These are phyloP conservation scores for Solidago caesia DNA, from an alignment of 129 eudicot species.

Conservation along the genomic window DNA sequence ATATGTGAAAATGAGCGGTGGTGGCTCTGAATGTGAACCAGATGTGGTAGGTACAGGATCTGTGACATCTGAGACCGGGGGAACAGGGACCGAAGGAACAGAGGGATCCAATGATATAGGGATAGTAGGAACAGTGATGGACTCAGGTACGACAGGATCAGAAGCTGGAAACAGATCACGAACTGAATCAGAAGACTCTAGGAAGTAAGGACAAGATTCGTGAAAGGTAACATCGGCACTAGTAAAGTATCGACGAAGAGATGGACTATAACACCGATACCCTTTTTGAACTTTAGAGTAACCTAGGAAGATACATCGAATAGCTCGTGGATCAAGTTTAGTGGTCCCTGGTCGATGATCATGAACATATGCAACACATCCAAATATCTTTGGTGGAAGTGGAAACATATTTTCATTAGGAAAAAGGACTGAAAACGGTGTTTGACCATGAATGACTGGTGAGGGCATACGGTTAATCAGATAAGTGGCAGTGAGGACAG, in stretches of 20 bases:
- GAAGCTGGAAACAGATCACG: too few species aligned
- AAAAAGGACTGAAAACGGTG: background rate
- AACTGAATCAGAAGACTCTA: too few species aligned
- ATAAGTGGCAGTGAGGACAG: background rate
- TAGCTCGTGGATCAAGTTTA: background rate
- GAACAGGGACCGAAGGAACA: too few species aligned
- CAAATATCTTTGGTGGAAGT: background rate
- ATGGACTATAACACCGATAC: background rate
- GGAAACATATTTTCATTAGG: background rate
- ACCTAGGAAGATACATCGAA: background rate
- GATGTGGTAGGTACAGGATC: too few species aligned
- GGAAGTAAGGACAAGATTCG: too few species aligned
- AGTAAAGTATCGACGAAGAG: background rate
- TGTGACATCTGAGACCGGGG: too few species aligned
- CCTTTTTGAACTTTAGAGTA: background rate
- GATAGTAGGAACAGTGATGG: too few species aligned
- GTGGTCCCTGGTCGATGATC: background rate
- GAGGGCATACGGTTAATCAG: conserved; percentile 1
- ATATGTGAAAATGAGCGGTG: too few species aligned
- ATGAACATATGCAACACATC: background rate
- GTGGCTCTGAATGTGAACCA: too few species aligned
- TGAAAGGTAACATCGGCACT: too few species aligned
- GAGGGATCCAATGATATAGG: too few species aligned
- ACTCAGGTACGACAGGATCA: too few species aligned
- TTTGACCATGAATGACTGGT: background rate